phyloP scores from a whole-genome alignment of 495 filamentous ascomycete genomes.

The Bacidia rubella region DNA sequence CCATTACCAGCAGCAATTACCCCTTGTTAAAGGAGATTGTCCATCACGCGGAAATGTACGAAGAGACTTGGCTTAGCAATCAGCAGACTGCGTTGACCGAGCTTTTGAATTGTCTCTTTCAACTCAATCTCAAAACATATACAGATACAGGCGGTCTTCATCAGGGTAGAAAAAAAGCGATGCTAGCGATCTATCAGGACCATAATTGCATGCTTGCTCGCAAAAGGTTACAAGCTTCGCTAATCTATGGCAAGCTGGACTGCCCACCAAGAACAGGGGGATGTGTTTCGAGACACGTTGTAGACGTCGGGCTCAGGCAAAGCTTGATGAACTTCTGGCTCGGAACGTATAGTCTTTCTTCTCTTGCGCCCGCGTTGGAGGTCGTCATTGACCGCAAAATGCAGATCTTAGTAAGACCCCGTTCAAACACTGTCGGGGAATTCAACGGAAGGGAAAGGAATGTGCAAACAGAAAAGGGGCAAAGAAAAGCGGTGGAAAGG shows the following conservation, averaged over 20 bases:
- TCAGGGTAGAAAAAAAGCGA: conserved; percentile 26
- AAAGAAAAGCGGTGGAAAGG: conserved; percentile 31
- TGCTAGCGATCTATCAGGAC: conserved; percentile 45
- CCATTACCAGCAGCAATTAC: conserved; percentile 19
- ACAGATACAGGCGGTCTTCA: conserved; percentile 15
- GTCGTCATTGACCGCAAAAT: conserved; percentile 44
- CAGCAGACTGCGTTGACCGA: conserved; percentile 51
- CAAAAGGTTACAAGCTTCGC: conserved; percentile 46
- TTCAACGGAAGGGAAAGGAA: not conserved
- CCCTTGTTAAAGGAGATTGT: conserved; percentile 43
- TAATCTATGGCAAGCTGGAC: conserved; percentile 48
- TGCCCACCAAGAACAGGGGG: conserved; percentile 33
- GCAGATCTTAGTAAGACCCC: not conserved
- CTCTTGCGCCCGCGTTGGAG: conserved; percentile 41
- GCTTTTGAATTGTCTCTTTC: conserved; percentile 43
- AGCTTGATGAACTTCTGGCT: conserved; percentile 46
- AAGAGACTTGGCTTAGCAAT: conserved; percentile 51
- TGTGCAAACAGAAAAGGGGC: conserved; percentile 7
- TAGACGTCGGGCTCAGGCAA: conserved; percentile 45
- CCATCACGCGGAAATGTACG: conserved; percentile 43
- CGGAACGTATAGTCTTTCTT: conserved; percentile 39
- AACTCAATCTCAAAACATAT: conserved; percentile 18
- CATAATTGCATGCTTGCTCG: conserved; percentile 38
- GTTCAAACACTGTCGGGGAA: not conserved
- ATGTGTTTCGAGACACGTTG: conserved; percentile 28